Conservation (phyloP, 2,329 filamentous ascomycete species). For the Pestalotiopsis sp. region DNA sequence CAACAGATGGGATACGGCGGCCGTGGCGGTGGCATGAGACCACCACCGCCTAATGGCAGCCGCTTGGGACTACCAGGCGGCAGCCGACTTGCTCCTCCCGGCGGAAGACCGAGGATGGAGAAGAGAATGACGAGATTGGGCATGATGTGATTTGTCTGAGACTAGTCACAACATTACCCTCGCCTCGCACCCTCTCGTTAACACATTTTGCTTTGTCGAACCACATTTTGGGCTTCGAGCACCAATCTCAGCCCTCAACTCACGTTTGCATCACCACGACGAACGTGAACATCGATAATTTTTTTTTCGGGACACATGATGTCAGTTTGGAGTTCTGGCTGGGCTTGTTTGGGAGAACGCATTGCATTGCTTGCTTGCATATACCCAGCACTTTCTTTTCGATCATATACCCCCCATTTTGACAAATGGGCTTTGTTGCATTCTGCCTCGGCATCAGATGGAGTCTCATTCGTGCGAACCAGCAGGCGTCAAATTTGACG, state of each 20-base stretch:
- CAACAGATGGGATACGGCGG: slow-evolving; percentile 26
- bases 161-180: not conserved
- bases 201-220: slow-evolving; percentile 8
- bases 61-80: slow-evolving; percentile 35
- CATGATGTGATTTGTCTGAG: slow-evolving; percentile 45
- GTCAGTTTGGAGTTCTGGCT: slow-evolving; percentile 3
- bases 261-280: slow-evolving; percentile 5
- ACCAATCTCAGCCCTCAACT: not conserved
- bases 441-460: slow-evolving; percentile 1
- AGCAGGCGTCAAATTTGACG: not conserved
- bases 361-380: slow-evolving; percentile 11
- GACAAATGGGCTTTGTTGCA: not conserved
- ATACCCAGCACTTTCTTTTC: slow-evolving; percentile 14
- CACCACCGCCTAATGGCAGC: slow-evolving; percentile 25
- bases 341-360: not conserved
- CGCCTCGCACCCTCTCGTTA: not conserved
- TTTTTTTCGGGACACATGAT: not conserved
- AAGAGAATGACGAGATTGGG: slow-evolving; percentile 65
- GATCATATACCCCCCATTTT: slow-evolving; percentile 8
- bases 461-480: not conserved
- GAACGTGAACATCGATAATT: not conserved
- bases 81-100: slow-evolving; percentile 36
- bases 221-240: slow-evolving; percentile 1
- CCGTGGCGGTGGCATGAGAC: slow-evolving; percentile 14
- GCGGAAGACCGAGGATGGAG: slow-evolving; percentile 55